Conservation (phyloP, 225 moss, liverwort and hornwort genomes). For the Rhytidiadelphus loreus region DNA sequence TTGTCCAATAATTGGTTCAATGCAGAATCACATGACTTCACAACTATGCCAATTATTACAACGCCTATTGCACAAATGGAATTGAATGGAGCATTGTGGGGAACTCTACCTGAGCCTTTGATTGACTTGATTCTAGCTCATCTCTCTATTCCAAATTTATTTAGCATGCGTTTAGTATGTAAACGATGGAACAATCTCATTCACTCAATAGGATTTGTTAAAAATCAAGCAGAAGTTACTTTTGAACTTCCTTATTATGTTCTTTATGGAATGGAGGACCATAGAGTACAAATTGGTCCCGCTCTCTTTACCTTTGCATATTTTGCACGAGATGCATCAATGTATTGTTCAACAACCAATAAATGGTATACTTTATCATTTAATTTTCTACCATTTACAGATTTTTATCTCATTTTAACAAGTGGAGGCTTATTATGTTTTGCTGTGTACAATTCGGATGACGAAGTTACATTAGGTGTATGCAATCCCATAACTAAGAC, state of each 20-base stretch:
- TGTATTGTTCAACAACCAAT: constrained; percentile 26
- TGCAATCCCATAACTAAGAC: constrained; percentile 36
- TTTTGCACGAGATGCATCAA: constrained; percentile 34
- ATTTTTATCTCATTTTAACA: constrained; percentile 38
- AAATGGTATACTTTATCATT: constrained; percentile 37
- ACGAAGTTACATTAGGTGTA: constrained; percentile 38
- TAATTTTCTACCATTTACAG: constrained; percentile 14
- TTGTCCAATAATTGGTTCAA: not conserved
- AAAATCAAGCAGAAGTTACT: not conserved
- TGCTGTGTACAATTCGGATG: constrained; percentile 17
- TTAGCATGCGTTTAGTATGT: constrained; percentile 21
- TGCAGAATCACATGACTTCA: not conserved
- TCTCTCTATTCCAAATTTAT: constrained; percentile 19
- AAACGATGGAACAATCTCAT: constrained; percentile 37
- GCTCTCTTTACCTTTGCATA: constrained; percentile 44
- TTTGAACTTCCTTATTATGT: constrained; percentile 29
- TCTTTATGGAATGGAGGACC: constrained; percentile 39
- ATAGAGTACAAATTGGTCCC: constrained; percentile 29
- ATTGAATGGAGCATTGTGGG: constrained; percentile 17
- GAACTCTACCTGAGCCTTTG: constrained; percentile 18
- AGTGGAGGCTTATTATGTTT: constrained; percentile 31
- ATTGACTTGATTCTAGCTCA: constrained; percentile 36
- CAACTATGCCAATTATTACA: not conserved
- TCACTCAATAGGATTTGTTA: constrained; percentile 22
- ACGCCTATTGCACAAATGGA: not conserved